Evolutionary conservation across 306 rosid species (phyloP).

Genomic region (Albizia julibrissin): DNA sequence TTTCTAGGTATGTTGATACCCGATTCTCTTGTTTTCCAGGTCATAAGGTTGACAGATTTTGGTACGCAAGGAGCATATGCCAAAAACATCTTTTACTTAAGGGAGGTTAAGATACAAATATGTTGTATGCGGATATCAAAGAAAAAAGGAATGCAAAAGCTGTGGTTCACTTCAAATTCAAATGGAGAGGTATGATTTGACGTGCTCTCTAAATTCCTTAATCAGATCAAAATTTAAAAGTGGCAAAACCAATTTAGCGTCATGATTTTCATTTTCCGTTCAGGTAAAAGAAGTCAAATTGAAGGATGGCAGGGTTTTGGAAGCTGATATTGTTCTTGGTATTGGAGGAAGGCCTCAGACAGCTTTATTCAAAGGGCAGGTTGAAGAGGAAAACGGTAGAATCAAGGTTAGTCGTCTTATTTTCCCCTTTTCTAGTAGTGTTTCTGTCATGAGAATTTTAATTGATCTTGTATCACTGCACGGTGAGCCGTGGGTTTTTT

Average conservation of each 20-base stretch:
- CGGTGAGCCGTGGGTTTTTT: neutral
- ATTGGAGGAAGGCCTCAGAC: conserved; percentile 88
- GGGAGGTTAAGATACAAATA: conserved; percentile 90
- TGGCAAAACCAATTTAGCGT: neutral
- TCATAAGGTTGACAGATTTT: conserved; percentile 76
- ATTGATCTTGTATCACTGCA: neutral
- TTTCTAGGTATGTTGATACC: conserved; percentile 14
- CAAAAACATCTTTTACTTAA: conserved; percentile 88
- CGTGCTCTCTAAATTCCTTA: conserved; percentile 15
- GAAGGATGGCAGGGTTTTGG: conserved; percentile 85
- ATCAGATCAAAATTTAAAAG: conserved; percentile 18
- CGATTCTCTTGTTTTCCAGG: conserved; percentile 53
- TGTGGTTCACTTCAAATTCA: conserved; percentile 71
- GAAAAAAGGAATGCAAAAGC: conserved; percentile 80
- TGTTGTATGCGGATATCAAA: conserved; percentile 68
- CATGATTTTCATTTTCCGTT: conserved; percentile 28
- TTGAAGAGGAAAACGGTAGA: conserved; percentile 72
- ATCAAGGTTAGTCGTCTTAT: too few species aligned
- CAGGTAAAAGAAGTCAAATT: conserved; percentile 94
- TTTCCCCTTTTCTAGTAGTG: too few species aligned
- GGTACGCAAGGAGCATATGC: conserved; percentile 97
- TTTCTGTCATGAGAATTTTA: neutral
- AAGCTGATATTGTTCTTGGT: conserved; percentile 93
- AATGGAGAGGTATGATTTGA: conserved; percentile 74
- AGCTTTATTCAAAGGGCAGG: conserved; percentile 87